Percentiles rank a stretch among this genome's conserved stretches.
Evolutionary conservation across 345 rosid species (phyloP).

Genomic region (Eucalyptus regnans): DNA sequence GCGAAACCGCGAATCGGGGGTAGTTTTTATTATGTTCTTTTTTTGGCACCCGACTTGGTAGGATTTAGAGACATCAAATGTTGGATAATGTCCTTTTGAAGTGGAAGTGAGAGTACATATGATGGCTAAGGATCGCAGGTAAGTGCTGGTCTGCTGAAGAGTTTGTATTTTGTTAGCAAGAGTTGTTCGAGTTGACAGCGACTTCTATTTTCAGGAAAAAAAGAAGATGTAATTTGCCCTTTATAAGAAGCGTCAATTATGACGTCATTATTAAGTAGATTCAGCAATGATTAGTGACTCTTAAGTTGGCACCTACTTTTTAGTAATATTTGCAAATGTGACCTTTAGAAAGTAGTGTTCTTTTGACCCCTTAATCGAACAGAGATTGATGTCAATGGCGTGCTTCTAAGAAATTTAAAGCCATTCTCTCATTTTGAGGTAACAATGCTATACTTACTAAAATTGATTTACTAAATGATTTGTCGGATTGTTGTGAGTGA

Average conservation of each 20-base stretch:
- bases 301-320: neutral
- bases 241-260: neutral
- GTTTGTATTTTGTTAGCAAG: neutral
- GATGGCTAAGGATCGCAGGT: neutral
- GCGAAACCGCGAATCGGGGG: neutral
- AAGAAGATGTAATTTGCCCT: neutral
- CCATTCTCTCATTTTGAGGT: neutral
- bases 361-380: neutral
- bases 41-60: neutral
- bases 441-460: fast-evolving
- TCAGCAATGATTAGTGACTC: neutral
- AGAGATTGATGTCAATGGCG: neutral
- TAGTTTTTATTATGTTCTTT: neutral
- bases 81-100: neutral
- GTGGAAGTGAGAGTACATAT: neutral
- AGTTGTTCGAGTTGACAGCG: neutral
- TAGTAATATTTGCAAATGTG: neutral
- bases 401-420: neutral
- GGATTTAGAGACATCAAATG: neutral
- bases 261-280: neutral
- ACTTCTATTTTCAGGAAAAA: neutral
- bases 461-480: no score
- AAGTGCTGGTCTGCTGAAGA: neutral
- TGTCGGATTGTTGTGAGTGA: fast-evolving
- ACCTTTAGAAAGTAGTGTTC: neutral